Evolutionary conservation across 2,329 filamentous ascomycete species (phyloP).

Genomic region (Aureobasidium mangrovei): DNA sequence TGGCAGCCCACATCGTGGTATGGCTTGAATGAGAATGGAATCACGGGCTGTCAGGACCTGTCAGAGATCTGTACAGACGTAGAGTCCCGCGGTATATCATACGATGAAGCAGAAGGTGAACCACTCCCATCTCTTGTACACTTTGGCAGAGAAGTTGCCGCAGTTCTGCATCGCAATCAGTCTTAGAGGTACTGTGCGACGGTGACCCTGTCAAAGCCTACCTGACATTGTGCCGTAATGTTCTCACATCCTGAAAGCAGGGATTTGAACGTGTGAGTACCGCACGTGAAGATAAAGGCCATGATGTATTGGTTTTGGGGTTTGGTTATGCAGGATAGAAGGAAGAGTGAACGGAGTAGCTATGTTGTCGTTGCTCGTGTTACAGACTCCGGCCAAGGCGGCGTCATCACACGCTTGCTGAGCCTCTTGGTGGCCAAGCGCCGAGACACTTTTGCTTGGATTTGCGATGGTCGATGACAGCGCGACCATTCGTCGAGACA

Average conservation of each 20-base stretch:
- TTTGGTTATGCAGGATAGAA: background rate
- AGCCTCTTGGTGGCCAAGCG: conserved; percentile 12
- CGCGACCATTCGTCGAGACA: too few relatives aligned
- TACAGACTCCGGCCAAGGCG: background rate
- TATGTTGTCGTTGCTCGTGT: conserved; percentile 3
- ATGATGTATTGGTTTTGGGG: conserved; percentile 19
- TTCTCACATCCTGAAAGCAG: conserved; percentile 40
- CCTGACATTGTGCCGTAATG: conserved; percentile 41
- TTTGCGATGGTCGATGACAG: too few relatives aligned
- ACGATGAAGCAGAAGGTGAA: conserved; percentile 74
- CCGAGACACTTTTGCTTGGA: background rate
- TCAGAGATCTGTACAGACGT: background rate
- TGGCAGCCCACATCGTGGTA: conserved; percentile 58
- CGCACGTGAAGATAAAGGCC: conserved; percentile 45
- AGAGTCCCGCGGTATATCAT: conserved; percentile 10
- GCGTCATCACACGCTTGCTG: conserved; percentile 10
- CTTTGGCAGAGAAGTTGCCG: conserved; percentile 39
- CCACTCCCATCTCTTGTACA: conserved; percentile 40
- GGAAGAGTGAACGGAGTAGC: background rate
- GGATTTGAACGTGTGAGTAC: conserved; percentile 41
- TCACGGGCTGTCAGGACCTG: conserved; percentile 46
- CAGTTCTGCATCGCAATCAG: conserved; percentile 31
- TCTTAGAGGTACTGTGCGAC: background rate
- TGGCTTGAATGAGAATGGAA: conserved; percentile 56
- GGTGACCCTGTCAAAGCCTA: background rate